Evolutionary conservation across 805 yeast species (phyloP).

Genomic region (Nadsonia fulvescens): DNA sequence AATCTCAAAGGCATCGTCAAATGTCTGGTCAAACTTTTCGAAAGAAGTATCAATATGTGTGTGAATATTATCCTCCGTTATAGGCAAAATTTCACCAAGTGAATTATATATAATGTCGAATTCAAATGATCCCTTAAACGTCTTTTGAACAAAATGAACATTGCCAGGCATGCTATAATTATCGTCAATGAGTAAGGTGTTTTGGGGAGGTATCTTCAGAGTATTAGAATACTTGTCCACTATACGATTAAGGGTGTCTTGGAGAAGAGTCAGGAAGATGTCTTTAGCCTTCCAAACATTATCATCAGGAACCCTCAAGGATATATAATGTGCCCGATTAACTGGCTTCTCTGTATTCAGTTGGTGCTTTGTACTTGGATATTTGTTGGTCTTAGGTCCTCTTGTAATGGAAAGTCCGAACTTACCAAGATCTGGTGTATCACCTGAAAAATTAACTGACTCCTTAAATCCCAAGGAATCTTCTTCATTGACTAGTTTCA

Average conservation of each 20-base stretch:
- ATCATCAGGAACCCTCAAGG: slow-evolving; percentile 53
- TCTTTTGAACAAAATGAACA: slow-evolving; percentile 60
- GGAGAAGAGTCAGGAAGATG: slow-evolving; percentile 47
- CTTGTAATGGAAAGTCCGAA: slow-evolving; percentile 46
- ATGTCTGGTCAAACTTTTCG: slow-evolving; percentile 31
- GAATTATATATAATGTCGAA: slow-evolving; percentile 50
- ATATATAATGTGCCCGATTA: slow-evolving; percentile 40
- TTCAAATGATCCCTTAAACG: slow-evolving; percentile 56
- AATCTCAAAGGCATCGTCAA: slow-evolving; percentile 31
- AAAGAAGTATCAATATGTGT: slow-evolving; percentile 18
- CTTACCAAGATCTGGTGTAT: slow-evolving; percentile 44
- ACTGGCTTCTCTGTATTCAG: slow-evolving; percentile 18
- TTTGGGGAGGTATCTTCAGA: slow-evolving; percentile 23
- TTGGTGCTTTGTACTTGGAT: slow-evolving; percentile 20
- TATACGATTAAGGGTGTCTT: slow-evolving; percentile 44
- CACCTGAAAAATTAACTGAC: slow-evolving; percentile 29
- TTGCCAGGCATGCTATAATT: slow-evolving; percentile 49
- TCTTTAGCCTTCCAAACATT: slow-evolving; percentile 67
- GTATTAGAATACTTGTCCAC: slow-evolving; percentile 17
- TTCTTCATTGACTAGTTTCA: slow-evolving; percentile 13
- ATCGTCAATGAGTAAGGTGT: slow-evolving; percentile 36
- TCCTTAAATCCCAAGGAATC: slow-evolving; percentile 19
- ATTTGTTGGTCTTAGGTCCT: slow-evolving; percentile 29
- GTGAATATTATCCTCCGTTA: slow-evolving; percentile 8
- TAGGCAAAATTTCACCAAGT: slow-evolving; percentile 19